Conservation (phyloP, 768 basidiomycete genomes). For the Amanita fuliginea region DNA sequence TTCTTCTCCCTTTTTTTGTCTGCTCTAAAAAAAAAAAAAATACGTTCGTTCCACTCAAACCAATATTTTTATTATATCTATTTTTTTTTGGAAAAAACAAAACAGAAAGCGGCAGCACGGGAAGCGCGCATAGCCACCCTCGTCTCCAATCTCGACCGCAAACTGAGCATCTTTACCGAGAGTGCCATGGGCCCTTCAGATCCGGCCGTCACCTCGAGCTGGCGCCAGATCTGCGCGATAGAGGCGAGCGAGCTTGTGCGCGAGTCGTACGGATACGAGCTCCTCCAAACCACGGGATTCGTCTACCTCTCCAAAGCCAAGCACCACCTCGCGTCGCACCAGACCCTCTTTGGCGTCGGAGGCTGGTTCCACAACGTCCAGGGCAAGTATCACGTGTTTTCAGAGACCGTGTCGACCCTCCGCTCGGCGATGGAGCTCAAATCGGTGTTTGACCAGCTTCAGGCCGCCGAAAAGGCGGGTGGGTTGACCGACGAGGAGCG, state of each 20-base stretch:
- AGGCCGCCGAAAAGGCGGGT: slow-evolving; percentile 81
- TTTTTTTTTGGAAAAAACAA: no score
- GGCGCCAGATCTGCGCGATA: slow-evolving; percentile 65
- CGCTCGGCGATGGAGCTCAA: slow-evolving; percentile 85
- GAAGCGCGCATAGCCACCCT: slow-evolving; percentile 68
- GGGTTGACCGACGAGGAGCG: slow-evolving; percentile 59
- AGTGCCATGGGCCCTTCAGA: slow-evolving; percentile 64
- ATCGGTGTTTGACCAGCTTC: slow-evolving; percentile 83
- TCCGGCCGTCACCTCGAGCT: slow-evolving; percentile 57
- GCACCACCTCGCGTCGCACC: slow-evolving; percentile 66
- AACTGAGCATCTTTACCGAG: slow-evolving; percentile 82
- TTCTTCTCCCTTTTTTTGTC: not conserved
- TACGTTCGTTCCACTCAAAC: no score
- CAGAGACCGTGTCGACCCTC: slow-evolving; percentile 87
- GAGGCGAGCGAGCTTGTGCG: slow-evolving; percentile 83
- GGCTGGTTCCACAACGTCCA: slow-evolving; percentile 92
- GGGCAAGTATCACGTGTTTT: slow-evolving; percentile 88
- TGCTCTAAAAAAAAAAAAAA: no score
- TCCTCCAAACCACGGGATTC: slow-evolving; percentile 79
- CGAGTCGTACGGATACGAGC: slow-evolving; percentile 82
- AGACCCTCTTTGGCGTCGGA: slow-evolving; percentile 72
- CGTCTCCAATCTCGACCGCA: slow-evolving; percentile 68
- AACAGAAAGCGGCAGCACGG: slow-evolving; percentile 73
- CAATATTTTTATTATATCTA: no score
- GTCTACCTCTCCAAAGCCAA: slow-evolving; percentile 78